Evolutionary conservation across 306 rosid species (phyloP).

Genomic region (Corylus heterophylla): DNA sequence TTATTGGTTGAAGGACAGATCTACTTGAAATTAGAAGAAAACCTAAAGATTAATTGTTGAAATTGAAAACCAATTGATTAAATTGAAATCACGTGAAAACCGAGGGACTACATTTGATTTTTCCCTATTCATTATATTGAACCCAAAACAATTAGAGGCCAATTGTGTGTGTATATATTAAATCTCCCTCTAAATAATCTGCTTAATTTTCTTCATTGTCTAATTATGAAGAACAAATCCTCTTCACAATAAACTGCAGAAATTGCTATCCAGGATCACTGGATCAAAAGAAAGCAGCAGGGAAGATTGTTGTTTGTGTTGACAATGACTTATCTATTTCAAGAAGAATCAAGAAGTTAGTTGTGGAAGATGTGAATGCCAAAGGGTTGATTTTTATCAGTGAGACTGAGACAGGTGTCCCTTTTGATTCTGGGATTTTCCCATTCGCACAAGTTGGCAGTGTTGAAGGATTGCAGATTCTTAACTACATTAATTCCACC

Average conservation of each 20-base stretch:
- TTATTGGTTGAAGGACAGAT: too few relatives aligned
- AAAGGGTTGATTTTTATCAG: conserved; percentile 66
- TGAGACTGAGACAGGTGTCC: conserved; percentile 48
- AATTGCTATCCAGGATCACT: conserved; percentile 88
- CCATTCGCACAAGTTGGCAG: conserved; percentile 65
- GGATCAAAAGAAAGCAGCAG: conserved; percentile 63
- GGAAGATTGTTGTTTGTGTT: conserved; percentile 72
- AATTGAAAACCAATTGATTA: too few relatives aligned
- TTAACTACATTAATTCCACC: conserved; percentile 70
- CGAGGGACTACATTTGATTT: too few relatives aligned
- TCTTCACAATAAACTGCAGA: conserved; percentile 45
- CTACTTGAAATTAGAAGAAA: too few relatives aligned
- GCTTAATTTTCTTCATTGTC: background rate
- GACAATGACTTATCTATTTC: conserved; percentile 50
- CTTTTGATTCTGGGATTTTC: conserved; percentile 73
- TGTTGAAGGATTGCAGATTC: conserved; percentile 68
- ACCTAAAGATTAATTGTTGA: too few relatives aligned
- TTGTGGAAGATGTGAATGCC: conserved; percentile 80
- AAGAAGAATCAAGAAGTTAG: conserved; percentile 69
- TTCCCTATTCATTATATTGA: too few relatives aligned
- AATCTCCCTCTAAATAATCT: background rate
- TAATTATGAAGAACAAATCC: background rate
- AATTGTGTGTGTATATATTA: background rate
- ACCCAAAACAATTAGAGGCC: background rate
- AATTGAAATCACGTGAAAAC: too few relatives aligned